A percentile compares a stretch with the other conserved stretches of the same genome.
Conservation (phyloP, 768 basidiomycete genomes). For the Lactarius deliciosus region DNA sequence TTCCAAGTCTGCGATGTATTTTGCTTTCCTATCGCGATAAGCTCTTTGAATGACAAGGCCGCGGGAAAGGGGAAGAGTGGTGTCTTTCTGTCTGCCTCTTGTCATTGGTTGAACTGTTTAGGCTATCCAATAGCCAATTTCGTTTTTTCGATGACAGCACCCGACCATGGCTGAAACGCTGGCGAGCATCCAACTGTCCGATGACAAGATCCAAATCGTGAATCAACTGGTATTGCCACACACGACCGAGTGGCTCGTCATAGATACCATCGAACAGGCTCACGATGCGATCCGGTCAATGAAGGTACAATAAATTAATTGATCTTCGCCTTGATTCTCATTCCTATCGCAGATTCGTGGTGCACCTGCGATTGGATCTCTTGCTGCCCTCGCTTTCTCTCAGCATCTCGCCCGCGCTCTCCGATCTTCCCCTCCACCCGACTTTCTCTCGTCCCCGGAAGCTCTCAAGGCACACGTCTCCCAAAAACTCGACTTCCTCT, state of each 20-base stretch:
- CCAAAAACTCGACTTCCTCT: slow-evolving; percentile 66
- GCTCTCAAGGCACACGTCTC: slow-evolving; percentile 55
- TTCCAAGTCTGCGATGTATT: slow-evolving; percentile 25
- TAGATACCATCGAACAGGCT: slow-evolving; percentile 77
- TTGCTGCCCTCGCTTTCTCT: slow-evolving; percentile 80
- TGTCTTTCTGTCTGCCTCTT: slow-evolving; percentile 28
- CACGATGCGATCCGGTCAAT: slow-evolving; percentile 95
- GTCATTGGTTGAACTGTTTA: slow-evolving; percentile 16
- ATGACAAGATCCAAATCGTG: slow-evolving; percentile 73
- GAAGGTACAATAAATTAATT: slow-evolving; percentile 57
- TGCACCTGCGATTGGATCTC: slow-evolving; percentile 92
- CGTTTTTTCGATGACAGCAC: neutral
- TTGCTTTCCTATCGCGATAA: slow-evolving; percentile 29
- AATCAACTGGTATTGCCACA: slow-evolving; percentile 89
- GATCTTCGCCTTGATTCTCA: neutral
- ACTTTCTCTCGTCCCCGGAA: slow-evolving; percentile 53
- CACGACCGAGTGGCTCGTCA: slow-evolving; percentile 58
- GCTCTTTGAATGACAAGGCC: slow-evolving; percentile 24
- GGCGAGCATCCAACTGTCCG: slow-evolving; percentile 45
- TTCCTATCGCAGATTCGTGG: slow-evolving; percentile 65
- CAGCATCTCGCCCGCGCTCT: slow-evolving; percentile 59
- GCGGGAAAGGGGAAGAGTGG: slow-evolving; percentile 24
- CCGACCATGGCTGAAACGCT: slow-evolving; percentile 30
- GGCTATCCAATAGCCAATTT: slow-evolving; percentile 18
- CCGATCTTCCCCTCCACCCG: slow-evolving; percentile 45